Evolutionary conservation across 2,329 filamentous ascomycete species (phyloP).

Genomic region (Cladorrhinum sp.): DNA sequence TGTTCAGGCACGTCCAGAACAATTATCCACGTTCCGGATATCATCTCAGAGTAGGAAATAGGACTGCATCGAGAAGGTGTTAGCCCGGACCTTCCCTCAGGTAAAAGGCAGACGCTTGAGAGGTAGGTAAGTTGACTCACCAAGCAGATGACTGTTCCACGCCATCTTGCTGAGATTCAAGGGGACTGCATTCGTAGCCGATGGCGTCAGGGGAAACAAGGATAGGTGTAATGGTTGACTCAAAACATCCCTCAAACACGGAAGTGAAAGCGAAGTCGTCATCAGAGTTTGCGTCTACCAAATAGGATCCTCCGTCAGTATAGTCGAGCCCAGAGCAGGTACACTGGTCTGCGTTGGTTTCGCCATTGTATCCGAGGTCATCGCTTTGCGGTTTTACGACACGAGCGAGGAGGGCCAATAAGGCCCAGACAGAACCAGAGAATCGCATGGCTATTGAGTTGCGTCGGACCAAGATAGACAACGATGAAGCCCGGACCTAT

Average conservation of each 20-base stretch:
- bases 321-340: slow-evolving; percentile 23
- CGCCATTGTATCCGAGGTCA: neutral
- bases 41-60: slow-evolving; percentile 20
- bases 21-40: slow-evolving; percentile 20
- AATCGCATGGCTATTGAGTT: too few species aligned
- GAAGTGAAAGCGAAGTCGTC: slow-evolving; percentile 22
- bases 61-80: slow-evolving; percentile 10
- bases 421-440: neutral
- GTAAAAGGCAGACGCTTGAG: too few species aligned
- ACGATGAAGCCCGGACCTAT: too few species aligned
- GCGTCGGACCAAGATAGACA: too few species aligned
- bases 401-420: neutral
- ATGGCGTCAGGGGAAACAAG: slow-evolving; percentile 20
- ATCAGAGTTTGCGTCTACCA: slow-evolving; percentile 21
- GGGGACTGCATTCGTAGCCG: slow-evolving; percentile 19
- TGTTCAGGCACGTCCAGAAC: slow-evolving; percentile 19
- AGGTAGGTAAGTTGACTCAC: slow-evolving; percentile 13
- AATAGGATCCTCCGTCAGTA: slow-evolving; percentile 24
- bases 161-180: slow-evolving; percentile 17
- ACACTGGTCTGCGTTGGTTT: slow-evolving; percentile 6
- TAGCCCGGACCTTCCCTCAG: neutral
- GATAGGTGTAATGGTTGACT: slow-evolving; percentile 19
- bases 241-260: slow-evolving; percentile 21
- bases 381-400: neutral
- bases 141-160: slow-evolving; percentile 21